These are phyloP conservation scores for Firmiana major DNA, from an alignment of 345 rosid genomes.

Conservation along the genomic window DNA sequence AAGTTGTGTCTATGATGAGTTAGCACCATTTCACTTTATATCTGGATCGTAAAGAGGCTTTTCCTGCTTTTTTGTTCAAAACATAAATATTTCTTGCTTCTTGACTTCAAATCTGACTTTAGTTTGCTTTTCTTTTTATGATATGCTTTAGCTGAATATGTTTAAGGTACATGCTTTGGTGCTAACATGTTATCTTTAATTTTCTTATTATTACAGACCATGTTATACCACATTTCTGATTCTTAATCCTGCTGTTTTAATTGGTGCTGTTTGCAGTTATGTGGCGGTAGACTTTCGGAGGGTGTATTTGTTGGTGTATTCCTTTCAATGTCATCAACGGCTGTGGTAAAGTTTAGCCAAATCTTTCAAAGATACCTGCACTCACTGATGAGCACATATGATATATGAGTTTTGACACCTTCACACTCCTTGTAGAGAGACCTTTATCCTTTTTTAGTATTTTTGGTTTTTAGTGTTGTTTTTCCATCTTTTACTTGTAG, in stretches of 20 bases:
- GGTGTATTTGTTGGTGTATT: conserved; percentile 90
- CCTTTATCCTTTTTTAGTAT: background rate
- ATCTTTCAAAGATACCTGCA: background rate
- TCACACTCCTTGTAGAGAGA: background rate
- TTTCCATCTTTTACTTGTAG: conserved; percentile 24
- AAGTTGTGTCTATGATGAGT: background rate
- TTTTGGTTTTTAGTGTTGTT: background rate
- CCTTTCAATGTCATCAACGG: conserved; percentile 95
- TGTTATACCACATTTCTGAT: background rate
- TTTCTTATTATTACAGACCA: background rate
- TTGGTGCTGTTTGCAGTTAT: conserved; percentile 61
- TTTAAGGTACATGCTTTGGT: background rate
- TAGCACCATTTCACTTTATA: background rate
- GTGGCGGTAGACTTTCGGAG: conserved; percentile 82
- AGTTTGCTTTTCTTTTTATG: background rate
- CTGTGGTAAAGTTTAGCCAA: conserved; percentile 55
- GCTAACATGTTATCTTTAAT: background rate
- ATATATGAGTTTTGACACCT: background rate
- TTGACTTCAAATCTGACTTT: background rate
- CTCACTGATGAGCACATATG: background rate
- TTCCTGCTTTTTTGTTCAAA: background rate
- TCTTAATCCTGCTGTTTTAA: background rate
- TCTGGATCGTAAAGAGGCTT: background rate
- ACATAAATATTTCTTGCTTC: background rate
- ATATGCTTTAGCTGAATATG: background rate